Evolutionary conservation across 768 basidiomycete species (phyloP).

Genomic region (Suillus plorans): DNA sequence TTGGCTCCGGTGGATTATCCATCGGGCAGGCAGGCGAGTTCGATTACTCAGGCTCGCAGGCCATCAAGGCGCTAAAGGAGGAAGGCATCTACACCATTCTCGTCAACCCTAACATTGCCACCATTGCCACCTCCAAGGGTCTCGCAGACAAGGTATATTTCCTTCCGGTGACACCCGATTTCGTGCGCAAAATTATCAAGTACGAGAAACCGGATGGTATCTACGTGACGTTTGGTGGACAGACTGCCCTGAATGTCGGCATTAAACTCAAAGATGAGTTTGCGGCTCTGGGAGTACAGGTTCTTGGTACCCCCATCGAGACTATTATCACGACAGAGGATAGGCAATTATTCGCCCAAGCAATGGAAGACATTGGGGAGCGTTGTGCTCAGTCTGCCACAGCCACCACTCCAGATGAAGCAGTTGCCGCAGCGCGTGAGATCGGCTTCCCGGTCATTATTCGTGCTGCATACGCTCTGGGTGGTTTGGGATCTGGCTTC

Average conservation of each 20-base stretch:
- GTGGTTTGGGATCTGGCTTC: constrained; percentile 94
- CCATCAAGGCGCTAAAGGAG: constrained; percentile 98
- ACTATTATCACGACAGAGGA: constrained; percentile 98
- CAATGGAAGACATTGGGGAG: constrained; percentile 96
- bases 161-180: constrained; percentile 96
- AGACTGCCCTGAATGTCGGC: constrained; percentile 95
- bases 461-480: constrained; percentile 94
- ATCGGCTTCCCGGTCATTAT: constrained; percentile 98
- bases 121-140: constrained; percentile 95
- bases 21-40: constrained; percentile 99
- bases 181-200: constrained; percentile 96
- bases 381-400: constrained; percentile 89
- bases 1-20: constrained; percentile 95
- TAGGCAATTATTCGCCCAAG: constrained; percentile 87
- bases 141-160: constrained; percentile 99
- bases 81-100: constrained; percentile 99
- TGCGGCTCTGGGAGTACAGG: constrained; percentile 81
- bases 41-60: constrained; percentile 99
- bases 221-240: constrained; percentile 97
- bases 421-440: constrained; percentile 71
- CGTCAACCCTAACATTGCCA: constrained; percentile 98
- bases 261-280: constrained; percentile 99
- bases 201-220: constrained; percentile 99
- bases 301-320: constrained; percentile 94
- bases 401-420: constrained; percentile 85